Percentiles rank a stretch among this genome's conserved stretches.
These are phyloP conservation scores for Triticum dicoccoides DNA, from an alignment of 176 grass and related monocot species.

Conservation along the genomic window DNA sequence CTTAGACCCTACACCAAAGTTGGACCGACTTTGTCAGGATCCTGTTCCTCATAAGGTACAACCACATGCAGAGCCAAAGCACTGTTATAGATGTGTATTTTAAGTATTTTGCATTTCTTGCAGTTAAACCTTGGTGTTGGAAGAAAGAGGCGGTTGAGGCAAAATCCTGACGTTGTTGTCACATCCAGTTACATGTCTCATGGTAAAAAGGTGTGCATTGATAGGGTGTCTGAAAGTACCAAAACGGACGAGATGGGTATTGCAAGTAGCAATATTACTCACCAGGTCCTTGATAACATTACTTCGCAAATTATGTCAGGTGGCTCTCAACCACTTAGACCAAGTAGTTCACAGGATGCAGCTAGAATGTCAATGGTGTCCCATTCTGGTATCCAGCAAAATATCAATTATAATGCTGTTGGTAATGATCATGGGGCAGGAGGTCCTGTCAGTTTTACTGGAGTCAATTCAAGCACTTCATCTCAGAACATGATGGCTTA, in stretches of 20 bases:
- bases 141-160: slow-evolving; percentile 71
- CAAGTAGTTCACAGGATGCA: slow-evolving; percentile 65
- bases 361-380: slow-evolving; percentile 49
- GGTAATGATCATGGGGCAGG: slow-evolving; percentile 56
- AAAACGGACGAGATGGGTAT: slow-evolving; percentile 43
- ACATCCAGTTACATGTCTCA: slow-evolving; percentile 69
- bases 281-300: slow-evolving; percentile 48
- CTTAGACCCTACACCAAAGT: slow-evolving; percentile 89
- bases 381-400: slow-evolving; percentile 57
- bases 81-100: slow-evolving; percentile 3
- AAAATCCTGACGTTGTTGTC: slow-evolving; percentile 68
- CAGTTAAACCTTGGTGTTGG: slow-evolving; percentile 91
- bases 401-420: slow-evolving; percentile 46
- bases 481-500: slow-evolving; percentile 62
- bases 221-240: slow-evolving; percentile 57
- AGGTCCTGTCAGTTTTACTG: slow-evolving; percentile 51
- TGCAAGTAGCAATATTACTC: slow-evolving; percentile 39
- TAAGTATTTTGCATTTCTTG: slow-evolving; percentile 33
- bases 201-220: slow-evolving; percentile 84
- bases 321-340: slow-evolving; percentile 48
- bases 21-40: slow-evolving; percentile 76
- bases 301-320: slow-evolving; percentile 39
- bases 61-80: slow-evolving; percentile 15
- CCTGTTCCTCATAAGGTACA: slow-evolving; percentile 83
- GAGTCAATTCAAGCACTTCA: slow-evolving; percentile 54